phyloP scores from a whole-genome alignment of 192 early-diverging fungal genomes.

The Linnemannia zychae region DNA sequence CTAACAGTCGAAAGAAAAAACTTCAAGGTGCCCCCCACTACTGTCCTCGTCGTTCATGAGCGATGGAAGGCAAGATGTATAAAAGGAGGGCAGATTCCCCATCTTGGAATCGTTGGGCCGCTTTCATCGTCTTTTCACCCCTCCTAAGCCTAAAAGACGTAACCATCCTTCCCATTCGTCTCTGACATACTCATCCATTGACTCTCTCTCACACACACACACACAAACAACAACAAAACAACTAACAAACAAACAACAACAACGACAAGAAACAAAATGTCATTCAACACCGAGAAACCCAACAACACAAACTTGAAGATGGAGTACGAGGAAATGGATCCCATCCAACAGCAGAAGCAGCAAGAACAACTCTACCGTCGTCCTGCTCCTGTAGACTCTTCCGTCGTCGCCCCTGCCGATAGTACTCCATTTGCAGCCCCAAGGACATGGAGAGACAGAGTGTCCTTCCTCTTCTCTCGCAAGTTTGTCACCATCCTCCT shows the following conservation, averaged over 20 bases:
- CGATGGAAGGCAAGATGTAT: slow-evolving; percentile 14
- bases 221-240: not conserved
- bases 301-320: not conserved
- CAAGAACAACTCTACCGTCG: not conserved
- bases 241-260: not conserved
- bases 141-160: slow-evolving; percentile 55
- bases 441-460: slow-evolving; percentile 13
- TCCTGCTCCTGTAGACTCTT: not conserved
- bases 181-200: not conserved
- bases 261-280: slow-evolving; percentile 26
- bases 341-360: not conserved
- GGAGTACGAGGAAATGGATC: slow-evolving; percentile 17
- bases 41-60: not conserved
- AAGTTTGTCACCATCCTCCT: slow-evolving; percentile 62
- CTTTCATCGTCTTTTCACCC: slow-evolving; percentile 60
- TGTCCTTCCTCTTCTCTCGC: slow-evolving; percentile 9
- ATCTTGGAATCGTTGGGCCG: slow-evolving; percentile 46
- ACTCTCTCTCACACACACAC: not conserved
- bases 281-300: slow-evolving; percentile 10
- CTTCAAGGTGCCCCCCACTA: not conserved
- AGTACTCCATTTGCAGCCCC: not conserved
- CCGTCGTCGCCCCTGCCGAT: not conserved
- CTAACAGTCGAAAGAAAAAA: not conserved
- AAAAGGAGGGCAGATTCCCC: slow-evolving; percentile 19
- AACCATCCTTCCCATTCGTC: slow-evolving; percentile 7